Evolutionary conservation across 768 basidiomycete species (phyloP).

Genomic region (Rhizopogon rudus): DNA sequence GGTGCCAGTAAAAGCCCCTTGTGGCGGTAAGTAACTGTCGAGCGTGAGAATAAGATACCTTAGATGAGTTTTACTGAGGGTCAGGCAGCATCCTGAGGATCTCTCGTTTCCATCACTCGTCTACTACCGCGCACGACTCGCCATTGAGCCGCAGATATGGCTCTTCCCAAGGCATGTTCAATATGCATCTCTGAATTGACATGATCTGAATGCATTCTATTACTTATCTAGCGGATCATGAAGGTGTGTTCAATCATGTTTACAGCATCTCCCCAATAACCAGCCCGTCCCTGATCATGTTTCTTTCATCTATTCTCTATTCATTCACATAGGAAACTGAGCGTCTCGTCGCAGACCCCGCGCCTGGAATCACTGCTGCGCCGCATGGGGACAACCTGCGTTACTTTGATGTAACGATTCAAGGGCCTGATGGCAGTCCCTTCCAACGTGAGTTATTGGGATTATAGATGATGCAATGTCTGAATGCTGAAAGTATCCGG

Average conservation of each 20-base stretch:
- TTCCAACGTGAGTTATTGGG: slow-evolving; percentile 65
- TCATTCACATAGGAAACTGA: slow-evolving; percentile 81
- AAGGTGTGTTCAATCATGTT: slow-evolving; percentile 34
- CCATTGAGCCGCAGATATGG: slow-evolving; percentile 21
- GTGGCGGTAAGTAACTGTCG: too few relatives aligned
- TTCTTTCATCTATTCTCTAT: slow-evolving; percentile 8
- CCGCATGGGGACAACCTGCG: slow-evolving; percentile 97
- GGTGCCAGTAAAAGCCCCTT: neutral
- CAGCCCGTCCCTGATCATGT: slow-evolving; percentile 13
- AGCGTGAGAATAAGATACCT: slow-evolving; percentile 15
- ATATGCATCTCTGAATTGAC: neutral
- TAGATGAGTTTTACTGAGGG: slow-evolving; percentile 7
- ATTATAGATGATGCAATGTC: neutral
- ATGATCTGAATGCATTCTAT: neutral
- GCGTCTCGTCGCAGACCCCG: slow-evolving; percentile 91
- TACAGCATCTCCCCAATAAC: slow-evolving; percentile 4
- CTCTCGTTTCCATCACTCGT: slow-evolving; percentile 5
- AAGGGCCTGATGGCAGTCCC: slow-evolving; percentile 92
- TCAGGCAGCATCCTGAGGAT: neutral
- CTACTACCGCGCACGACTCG: slow-evolving; percentile 9
- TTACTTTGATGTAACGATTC: slow-evolving; percentile 97
- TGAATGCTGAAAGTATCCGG: slow-evolving; percentile 6
- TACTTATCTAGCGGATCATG: slow-evolving; percentile 42
- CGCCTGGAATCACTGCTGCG: slow-evolving; percentile 91
- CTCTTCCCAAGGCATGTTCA: slow-evolving; percentile 30